Evolutionary conservation across 108 stramenopile species (phyloP).

Genomic region (Skeletonema tropicum): DNA sequence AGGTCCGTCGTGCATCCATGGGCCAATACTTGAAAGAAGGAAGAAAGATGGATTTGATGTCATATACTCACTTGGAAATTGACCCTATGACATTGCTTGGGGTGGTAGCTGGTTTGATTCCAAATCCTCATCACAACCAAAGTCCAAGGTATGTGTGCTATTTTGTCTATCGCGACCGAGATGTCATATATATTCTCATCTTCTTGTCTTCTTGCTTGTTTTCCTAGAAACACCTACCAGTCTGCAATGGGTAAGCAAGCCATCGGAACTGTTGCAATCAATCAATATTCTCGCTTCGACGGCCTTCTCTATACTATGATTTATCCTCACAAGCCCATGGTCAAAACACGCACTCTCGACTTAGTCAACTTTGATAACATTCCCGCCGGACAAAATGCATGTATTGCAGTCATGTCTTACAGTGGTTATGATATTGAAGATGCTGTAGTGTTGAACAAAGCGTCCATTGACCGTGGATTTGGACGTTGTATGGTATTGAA

Average conservation of each 20-base stretch:
- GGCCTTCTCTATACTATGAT: slow-evolving; percentile 94
- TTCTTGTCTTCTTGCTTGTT: neutral
- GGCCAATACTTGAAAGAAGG: slow-evolving; percentile 41
- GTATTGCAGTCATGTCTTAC: slow-evolving; percentile 98
- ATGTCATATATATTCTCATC: neutral
- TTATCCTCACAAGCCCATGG: slow-evolving; percentile 99
- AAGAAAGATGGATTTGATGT: slow-evolving; percentile 53
- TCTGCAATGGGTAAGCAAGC: slow-evolving; percentile 99
- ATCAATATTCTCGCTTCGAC: slow-evolving; percentile 98
- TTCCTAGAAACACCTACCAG: slow-evolving; percentile 88
- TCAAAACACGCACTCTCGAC: slow-evolving; percentile 95
- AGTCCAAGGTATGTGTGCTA: slow-evolving; percentile 69
- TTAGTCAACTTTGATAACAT: slow-evolving; percentile 96
- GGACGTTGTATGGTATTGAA: slow-evolving; percentile 92
- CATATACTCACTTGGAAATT: slow-evolving; percentile 97
- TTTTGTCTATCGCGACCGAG: neutral
- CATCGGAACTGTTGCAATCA: slow-evolving; percentile 96
- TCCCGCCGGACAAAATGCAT: slow-evolving; percentile 97
- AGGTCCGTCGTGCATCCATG: slow-evolving; percentile 62
- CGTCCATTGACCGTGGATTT: slow-evolving; percentile 97
- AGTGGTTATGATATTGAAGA: slow-evolving; percentile 99
- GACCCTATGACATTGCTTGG: slow-evolving; percentile 98
- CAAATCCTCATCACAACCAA: slow-evolving; percentile 99
- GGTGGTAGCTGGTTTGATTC: slow-evolving; percentile 96
- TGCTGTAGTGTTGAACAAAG: slow-evolving; percentile 98